phyloP scores from a whole-genome alignment of 2,329 filamentous ascomycete genomes.

The Exophiala mesophila region DNA sequence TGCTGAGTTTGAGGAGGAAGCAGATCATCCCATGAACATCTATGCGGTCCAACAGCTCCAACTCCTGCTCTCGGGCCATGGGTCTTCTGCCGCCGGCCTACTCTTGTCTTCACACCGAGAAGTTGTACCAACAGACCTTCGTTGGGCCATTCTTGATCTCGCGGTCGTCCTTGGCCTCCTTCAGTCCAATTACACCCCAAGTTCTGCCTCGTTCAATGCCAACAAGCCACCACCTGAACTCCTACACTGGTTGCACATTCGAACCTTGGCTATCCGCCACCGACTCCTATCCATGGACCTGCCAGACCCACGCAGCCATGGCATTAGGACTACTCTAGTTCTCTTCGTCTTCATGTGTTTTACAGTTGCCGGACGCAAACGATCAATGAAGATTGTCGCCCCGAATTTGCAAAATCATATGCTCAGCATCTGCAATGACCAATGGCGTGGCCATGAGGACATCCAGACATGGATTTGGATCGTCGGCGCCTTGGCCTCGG shows the following conservation, averaged over 20 bases:
- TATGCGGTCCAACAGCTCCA: slow-evolving; percentile 13
- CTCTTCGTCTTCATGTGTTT: slow-evolving; percentile 16
- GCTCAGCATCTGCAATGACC: slow-evolving; percentile 1
- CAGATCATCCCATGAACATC: slow-evolving; percentile 13
- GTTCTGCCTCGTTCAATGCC: too few species aligned
- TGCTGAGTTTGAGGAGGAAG: slow-evolving; percentile 15
- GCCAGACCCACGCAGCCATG: slow-evolving; percentile 8
- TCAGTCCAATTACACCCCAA: slow-evolving; percentile 1
- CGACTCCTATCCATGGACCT: slow-evolving; percentile 13
- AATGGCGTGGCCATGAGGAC: slow-evolving; percentile 13
- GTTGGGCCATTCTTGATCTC: slow-evolving; percentile 14
- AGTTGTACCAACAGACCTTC: slow-evolving; percentile 10
- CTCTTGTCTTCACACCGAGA: slow-evolving; percentile 8
- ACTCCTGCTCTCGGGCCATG: slow-evolving; percentile 8
- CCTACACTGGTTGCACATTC: slow-evolving; percentile 17
- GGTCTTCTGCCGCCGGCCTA: slow-evolving; percentile 7
- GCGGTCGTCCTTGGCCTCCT: slow-evolving; percentile 9
- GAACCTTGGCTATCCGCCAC: slow-evolving; percentile 15
- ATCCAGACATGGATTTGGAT: slow-evolving; percentile 8
- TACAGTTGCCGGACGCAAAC: slow-evolving; percentile 10
- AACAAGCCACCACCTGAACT: slow-evolving; percentile 4
- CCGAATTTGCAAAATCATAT: slow-evolving; percentile 6
- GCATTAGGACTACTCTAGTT: slow-evolving; percentile 9
- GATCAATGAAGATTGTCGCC: slow-evolving; percentile 12
- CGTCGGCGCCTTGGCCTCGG: slow-evolving; percentile 6